These are phyloP conservation scores for Blepharisma stoltei DNA, from an alignment of 73 alveolate genomes.

Conservation along the genomic window DNA sequence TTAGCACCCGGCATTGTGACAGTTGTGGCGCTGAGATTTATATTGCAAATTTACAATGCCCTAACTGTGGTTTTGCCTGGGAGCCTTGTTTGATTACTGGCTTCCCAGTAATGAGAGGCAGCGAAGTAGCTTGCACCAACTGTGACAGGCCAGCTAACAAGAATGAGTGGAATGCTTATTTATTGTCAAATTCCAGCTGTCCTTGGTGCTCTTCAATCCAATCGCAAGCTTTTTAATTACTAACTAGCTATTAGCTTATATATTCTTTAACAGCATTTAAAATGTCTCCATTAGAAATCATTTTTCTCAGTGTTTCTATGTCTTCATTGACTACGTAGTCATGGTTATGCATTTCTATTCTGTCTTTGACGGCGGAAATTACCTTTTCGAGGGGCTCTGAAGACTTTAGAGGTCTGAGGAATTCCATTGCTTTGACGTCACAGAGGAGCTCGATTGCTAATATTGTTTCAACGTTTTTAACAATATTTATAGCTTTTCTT, in stretches of 20 bases:
- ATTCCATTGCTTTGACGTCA: constrained; percentile 46
- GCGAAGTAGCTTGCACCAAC: constrained; percentile 78
- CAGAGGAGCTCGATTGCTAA: constrained; percentile 57
- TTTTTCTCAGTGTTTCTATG: neutral
- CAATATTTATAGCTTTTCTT: constrained; percentile 47
- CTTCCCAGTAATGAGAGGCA: constrained; percentile 84
- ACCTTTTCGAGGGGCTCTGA: neutral
- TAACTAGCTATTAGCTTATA: constrained; percentile 6
- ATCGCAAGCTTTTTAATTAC: constrained; percentile 43
- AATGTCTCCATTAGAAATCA: neutral
- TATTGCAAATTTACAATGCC: constrained; percentile 83
- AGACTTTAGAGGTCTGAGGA: neutral
- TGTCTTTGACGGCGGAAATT: neutral
- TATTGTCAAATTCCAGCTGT: constrained; percentile 65
- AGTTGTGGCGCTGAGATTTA: constrained; percentile 84
- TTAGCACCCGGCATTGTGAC: constrained; percentile 84
- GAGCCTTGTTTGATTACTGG: constrained; percentile 98
- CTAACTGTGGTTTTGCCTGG: constrained; percentile 62
- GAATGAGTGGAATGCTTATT: constrained; percentile 93
- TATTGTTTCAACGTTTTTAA: constrained; percentile 45
- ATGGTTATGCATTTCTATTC: neutral
- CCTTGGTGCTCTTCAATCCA: constrained; percentile 85
- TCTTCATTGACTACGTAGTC: neutral
- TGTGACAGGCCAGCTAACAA: constrained; percentile 93
- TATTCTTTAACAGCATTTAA: constrained; percentile 1